Conservation (phyloP, 805 yeast species). For the Teunomyces lycoperdinae region DNA sequence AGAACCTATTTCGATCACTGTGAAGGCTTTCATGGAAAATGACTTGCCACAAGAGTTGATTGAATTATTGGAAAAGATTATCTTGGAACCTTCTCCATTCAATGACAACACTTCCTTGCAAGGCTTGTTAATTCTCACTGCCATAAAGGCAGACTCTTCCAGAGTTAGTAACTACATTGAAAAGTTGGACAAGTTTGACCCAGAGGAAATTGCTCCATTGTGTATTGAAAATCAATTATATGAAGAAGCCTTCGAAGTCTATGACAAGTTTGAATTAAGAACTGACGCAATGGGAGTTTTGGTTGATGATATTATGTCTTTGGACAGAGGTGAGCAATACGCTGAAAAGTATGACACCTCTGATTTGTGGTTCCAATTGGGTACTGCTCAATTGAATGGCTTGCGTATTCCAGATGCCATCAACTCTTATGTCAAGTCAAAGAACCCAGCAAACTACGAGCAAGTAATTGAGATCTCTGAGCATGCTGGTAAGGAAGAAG, state of each 20-base stretch:
- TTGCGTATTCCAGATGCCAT: slow-evolving; percentile 89
- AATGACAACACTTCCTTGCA: slow-evolving; percentile 93
- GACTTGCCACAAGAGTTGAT: slow-evolving; percentile 90
- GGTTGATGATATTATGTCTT: slow-evolving; percentile 88
- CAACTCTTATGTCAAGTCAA: slow-evolving; percentile 85
- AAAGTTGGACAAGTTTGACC: slow-evolving; percentile 86
- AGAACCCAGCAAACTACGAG: slow-evolving; percentile 84
- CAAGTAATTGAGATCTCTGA: slow-evolving; percentile 92
- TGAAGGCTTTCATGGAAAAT: slow-evolving; percentile 93
- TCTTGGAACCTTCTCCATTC: slow-evolving; percentile 95
- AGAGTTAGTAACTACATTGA: slow-evolving; percentile 83
- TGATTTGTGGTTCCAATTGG: slow-evolving; percentile 91
- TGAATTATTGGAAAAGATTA: slow-evolving; percentile 92
- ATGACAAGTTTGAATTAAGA: slow-evolving; percentile 76
- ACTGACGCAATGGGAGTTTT: slow-evolving; percentile 83
- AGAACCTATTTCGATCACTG: slow-evolving; percentile 89
- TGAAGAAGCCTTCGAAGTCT: slow-evolving; percentile 94
- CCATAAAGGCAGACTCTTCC: slow-evolving; percentile 90
- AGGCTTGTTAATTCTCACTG: slow-evolving; percentile 88
- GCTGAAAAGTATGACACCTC: slow-evolving; percentile 87
- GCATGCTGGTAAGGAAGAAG: slow-evolving; percentile 95
- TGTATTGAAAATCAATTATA: slow-evolving; percentile 83
- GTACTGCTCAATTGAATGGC: slow-evolving; percentile 94
- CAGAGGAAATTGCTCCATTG: slow-evolving; percentile 88
- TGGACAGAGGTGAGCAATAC: slow-evolving; percentile 90